Evolutionary conservation across 2,329 filamentous ascomycete genomes (phyloP).

Genomic region (Paraphoma chrysanthemicola): DNA sequence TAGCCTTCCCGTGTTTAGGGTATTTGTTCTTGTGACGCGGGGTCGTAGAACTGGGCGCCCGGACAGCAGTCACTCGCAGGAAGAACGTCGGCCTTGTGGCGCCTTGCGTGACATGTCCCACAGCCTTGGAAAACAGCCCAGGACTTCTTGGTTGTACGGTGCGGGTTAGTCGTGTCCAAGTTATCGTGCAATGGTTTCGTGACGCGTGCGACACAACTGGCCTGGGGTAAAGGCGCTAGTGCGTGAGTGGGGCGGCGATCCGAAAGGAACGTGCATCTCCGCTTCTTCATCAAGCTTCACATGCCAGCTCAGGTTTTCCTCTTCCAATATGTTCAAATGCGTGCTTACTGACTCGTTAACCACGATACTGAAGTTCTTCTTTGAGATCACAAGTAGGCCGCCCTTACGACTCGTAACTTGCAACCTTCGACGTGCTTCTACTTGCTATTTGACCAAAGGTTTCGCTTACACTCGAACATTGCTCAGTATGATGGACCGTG

Average conservation of each 20-base stretch:
- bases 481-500: no score
- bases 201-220: neutral
- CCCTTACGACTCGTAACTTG: no score
- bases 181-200: neutral
- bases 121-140: neutral
- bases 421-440: no score
- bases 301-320: no score
- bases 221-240: neutral
- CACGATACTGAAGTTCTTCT: no score
- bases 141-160: neutral
- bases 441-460: no score
- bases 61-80: slow-evolving; percentile 3
- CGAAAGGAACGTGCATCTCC: neutral
- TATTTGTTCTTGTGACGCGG: slow-evolving; percentile 28
- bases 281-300: no score
- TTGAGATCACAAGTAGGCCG: no score
- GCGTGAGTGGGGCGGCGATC: neutral
- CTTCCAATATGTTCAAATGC: no score
- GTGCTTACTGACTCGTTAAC: no score
- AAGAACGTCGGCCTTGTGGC: slow-evolving; percentile 1
- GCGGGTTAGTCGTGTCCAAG: neutral
- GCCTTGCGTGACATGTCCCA: slow-evolving; percentile 4
- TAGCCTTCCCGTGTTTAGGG: slow-evolving; percentile 17
- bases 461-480: no score
- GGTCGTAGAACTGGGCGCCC: slow-evolving; percentile 12